A percentile compares a stretch with the other conserved stretches of the same genome.
Conservation (phyloP, 768 basidiomycete genomes). For the Lenzites betulinus region DNA sequence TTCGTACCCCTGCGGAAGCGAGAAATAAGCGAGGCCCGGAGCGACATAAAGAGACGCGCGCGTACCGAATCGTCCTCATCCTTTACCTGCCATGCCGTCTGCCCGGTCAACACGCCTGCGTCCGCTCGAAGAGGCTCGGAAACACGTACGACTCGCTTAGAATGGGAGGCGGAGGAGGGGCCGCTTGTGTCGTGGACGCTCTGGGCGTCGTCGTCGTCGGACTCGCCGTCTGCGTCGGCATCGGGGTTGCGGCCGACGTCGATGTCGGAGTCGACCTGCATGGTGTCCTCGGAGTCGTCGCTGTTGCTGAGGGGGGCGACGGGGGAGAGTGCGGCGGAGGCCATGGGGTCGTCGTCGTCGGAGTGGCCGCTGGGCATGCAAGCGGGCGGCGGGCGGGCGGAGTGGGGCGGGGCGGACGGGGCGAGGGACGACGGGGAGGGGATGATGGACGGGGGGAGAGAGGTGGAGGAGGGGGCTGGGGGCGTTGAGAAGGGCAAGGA, state of each 20-base stretch:
- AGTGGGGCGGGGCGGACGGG: conserved; percentile 26
- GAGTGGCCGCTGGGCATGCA: conserved; percentile 28
- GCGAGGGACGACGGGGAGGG: conserved; percentile 28
- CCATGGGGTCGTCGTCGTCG: conserved; percentile 28
- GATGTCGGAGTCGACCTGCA: conserved; percentile 70
- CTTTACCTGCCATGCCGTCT: conserved; percentile 31
- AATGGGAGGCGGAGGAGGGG: conserved; percentile 40
- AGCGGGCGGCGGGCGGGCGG: conserved; percentile 20
- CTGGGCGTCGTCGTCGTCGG: conserved; percentile 58
- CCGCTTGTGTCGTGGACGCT: conserved; percentile 39
- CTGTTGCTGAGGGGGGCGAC: conserved; percentile 33
- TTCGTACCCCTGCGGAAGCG: conserved; percentile 55
- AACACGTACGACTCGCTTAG: conserved; percentile 34
- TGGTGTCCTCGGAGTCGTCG: conserved; percentile 53
- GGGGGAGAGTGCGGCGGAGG: conserved; percentile 31
- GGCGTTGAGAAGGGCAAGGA: conserved; percentile 36
- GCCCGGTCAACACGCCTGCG: conserved; percentile 17
- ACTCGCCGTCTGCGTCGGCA: conserved; percentile 58
- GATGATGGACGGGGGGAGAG: conserved; percentile 32
- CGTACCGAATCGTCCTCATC: conserved; percentile 55
- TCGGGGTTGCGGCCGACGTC: conserved; percentile 41
- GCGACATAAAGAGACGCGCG: conserved; percentile 24
- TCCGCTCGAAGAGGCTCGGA: not conserved
- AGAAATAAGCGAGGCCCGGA: conserved; percentile 26
- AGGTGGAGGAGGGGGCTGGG: conserved; percentile 30